phyloP scores from a whole-genome alignment of 1,284 basidiomycete species.

The Ustilago trichophora region DNA sequence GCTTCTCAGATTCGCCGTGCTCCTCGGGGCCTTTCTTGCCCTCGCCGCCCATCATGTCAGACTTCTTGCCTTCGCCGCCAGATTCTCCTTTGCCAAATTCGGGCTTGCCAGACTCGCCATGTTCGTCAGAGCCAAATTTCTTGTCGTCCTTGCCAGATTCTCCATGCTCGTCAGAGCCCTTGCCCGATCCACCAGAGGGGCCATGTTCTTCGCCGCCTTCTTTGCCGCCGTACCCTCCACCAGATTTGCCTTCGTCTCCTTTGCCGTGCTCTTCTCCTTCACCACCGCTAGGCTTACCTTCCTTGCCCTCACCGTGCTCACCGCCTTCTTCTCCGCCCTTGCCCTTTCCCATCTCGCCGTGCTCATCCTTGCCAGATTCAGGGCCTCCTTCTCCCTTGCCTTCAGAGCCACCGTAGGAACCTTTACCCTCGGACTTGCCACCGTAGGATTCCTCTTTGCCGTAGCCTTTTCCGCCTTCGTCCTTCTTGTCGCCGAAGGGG shows the following conservation, averaged over 20 bases:
- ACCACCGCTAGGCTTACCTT: not conserved
- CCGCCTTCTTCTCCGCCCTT: not conserved
- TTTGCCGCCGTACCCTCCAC: not conserved
- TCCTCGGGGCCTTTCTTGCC: no score
- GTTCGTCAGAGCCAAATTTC: not conserved
- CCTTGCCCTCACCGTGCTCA: not conserved
- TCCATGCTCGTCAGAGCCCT: not conserved
- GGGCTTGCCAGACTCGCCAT: not conserved
- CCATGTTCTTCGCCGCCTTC: not conserved
- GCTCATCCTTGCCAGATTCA: not conserved
- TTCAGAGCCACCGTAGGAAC: not conserved
- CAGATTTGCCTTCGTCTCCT: conserved; percentile 1
- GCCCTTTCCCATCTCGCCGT: not conserved
- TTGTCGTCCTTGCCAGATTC: not conserved
- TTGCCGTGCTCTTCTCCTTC: not conserved
- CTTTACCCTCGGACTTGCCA: not conserved
- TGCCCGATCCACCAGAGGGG: not conserved
- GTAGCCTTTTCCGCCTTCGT: not conserved
- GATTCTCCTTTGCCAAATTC: conserved; percentile 1
- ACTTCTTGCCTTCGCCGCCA: not conserved
- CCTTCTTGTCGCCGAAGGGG: conserved; percentile 9
- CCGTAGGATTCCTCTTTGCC: conserved; percentile 5
- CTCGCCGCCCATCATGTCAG: conserved; percentile 3
- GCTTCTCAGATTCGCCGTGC: no score
- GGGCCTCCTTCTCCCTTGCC: not conserved